Evolutionary conservation across 192 early-diverging fungal species (phyloP), one percentile per base, ranked within the genome.

Genomic region (Entomortierella lignicola): DNA sequence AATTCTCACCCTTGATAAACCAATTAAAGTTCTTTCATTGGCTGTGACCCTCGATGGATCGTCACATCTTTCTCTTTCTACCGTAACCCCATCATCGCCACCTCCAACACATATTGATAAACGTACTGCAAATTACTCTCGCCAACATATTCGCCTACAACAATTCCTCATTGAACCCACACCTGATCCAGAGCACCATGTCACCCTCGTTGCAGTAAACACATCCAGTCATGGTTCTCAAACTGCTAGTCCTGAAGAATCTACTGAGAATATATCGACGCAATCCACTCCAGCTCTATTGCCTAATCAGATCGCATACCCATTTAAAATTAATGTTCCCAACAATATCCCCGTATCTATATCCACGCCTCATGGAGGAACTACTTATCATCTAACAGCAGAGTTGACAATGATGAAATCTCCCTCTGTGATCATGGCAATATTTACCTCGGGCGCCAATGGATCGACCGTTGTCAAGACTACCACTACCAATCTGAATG

Each of bases 241-340:
- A 27, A 7, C 25, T 58, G 29, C 25, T 34, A 12, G 4, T 5
- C 20, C 8, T 21, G 23, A 23, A 21, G 29, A 8, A 5, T 11
- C 25, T 12, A n/a, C 47, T n/a, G n/a, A n/a, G 47, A 50, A 47
- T 25, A 15, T 20, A 29, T 25, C 54, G n/a, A 42, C 37, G 18
- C 0, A 39, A 13, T 2, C 7, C 37, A 4, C 26, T 50, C 55
- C 20, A 30, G 18, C 32, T 1, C 51, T 68, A 17, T 11, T 44
- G 8, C 30, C 50, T 21, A 55, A 62, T 20, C 70, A 54, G 15
- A 48, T 64, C 15, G 60, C 54, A 0, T 72, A 63, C 30, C 52
- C 60, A 11, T 72, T 72, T 20, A 61, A 37, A 17, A 72, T 63
- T 23, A 48, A n/a, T 2, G 61, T 72, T 25, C 70, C 70, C 5